phyloP scores from a whole-genome alignment of 257 asterid genomes.

The Fraxinus pennsylvanica region DNA sequence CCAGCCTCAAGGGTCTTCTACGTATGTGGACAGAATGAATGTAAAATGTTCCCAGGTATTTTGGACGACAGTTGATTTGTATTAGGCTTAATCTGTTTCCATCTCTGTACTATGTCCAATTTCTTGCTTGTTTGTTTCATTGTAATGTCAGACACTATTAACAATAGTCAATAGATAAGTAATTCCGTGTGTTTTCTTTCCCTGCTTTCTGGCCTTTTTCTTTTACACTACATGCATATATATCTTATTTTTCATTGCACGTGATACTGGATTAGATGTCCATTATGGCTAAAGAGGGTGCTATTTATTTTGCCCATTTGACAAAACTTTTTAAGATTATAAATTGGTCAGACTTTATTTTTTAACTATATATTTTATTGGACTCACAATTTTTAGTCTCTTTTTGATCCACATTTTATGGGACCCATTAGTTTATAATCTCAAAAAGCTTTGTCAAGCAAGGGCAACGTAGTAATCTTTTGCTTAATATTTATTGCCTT shows the following conservation, averaged over 20 bases:
- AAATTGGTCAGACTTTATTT: too few relatives aligned
- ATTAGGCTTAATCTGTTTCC: conserved; percentile 1
- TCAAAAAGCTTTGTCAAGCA: too few relatives aligned
- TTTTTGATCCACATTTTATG: too few relatives aligned
- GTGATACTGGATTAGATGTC: not conserved
- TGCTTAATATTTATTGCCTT: too few relatives aligned
- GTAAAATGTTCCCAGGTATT: not conserved
- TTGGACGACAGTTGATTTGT: conserved; percentile 9
- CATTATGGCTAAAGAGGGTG: not conserved
- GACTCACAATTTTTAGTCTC: too few relatives aligned
- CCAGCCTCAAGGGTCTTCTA: not conserved
- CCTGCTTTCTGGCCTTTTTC: not conserved
- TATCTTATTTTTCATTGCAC: not conserved
- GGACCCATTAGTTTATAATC: too few relatives aligned
- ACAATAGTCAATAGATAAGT: not conserved
- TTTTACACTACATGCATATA: not conserved
- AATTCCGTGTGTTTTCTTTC: not conserved
- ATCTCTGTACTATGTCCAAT: conserved; percentile 2
- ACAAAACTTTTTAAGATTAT: too few relatives aligned
- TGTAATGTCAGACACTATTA: not conserved
- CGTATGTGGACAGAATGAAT: not conserved
- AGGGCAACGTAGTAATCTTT: too few relatives aligned
- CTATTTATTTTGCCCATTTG: too few relatives aligned
- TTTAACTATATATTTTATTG: too few relatives aligned
- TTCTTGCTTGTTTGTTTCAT: not conserved